Base-by-base conservation (phyloP, 768 basidiomycete genomes). In the Kondoa subrosea region DNA sequence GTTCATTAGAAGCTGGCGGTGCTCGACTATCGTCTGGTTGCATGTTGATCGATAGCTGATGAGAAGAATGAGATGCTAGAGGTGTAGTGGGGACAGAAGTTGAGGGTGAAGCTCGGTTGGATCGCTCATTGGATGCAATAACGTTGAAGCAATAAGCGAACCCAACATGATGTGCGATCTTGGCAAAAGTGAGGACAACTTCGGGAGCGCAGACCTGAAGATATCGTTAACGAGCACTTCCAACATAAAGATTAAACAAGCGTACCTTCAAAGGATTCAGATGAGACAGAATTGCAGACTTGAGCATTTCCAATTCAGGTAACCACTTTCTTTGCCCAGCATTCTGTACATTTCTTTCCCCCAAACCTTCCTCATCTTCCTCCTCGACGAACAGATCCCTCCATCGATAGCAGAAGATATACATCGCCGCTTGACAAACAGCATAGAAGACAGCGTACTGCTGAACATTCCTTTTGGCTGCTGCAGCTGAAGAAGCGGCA, bases 401-500 rank as follows among this genome's bases (percentile, higher is more conserved):
- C 93, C 93, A 97, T 14, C 95, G 81, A 78, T 97, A 99, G 77
- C 95, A 97, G 77, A 99, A 99, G 71, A 99, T 90, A 71, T 97
- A 82, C 76, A 99, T 92, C 12, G 91, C 84, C 0, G 92, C 86
- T 74, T 97, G 95, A 0, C 85, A 79, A 33, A 93, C 87, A 1
- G 92, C 91, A 76, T 96, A 96, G 75, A 96, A 96, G 25, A 93
- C 83, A 30, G 82, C 83, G 3, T 77, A 71, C 72, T 87, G 79
- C 29, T 31, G 30, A 27, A 63, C 34, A 27, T 60, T 31, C 56
- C 72, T 68, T n/a, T 69, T 64, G 8, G 67, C 68, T 3, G 64
- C 67, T 0, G 21, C 34, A 0, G 34, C 57, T 34, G 32, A 33
- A 66, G 3, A 27, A 56, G 26, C 29, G 59, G 25, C 34, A 60